A percentile compares a stretch with the other conserved stretches of the same genome.
These are phyloP conservation scores for Monascus ruber DNA, from an alignment of 2,329 filamentous ascomycete genomes.

Conservation along the genomic window DNA sequence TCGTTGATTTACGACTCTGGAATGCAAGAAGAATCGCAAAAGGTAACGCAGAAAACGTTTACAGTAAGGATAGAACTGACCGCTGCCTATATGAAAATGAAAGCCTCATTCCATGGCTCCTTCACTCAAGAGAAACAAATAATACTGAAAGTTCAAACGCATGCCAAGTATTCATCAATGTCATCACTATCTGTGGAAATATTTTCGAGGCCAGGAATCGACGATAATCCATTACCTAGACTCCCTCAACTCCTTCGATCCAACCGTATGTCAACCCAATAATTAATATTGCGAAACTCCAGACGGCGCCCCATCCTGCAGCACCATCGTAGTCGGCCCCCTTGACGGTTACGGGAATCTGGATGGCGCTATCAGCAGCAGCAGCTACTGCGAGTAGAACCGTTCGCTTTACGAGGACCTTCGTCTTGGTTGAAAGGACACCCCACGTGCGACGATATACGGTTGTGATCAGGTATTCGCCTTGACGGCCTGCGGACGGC, in stretches of 20 bases:
- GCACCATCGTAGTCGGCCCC: conserved; percentile 63
- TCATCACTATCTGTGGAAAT: too few relatives aligned
- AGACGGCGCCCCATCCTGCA: conserved; percentile 59
- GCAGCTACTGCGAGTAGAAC: conserved; percentile 34
- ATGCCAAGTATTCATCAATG: too few relatives aligned
- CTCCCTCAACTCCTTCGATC: conserved; percentile 29
- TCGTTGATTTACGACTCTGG: too few relatives aligned
- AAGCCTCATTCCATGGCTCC: too few relatives aligned
- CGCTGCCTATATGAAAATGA: too few relatives aligned
- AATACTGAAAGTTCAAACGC: too few relatives aligned
- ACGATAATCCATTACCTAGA: conserved; percentile 8
- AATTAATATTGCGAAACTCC: conserved; percentile 45
- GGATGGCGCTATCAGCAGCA: conserved; percentile 48
- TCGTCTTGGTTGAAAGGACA: conserved; percentile 47
- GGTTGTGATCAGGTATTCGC: conserved; percentile 61
- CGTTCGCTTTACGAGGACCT: conserved; percentile 55
- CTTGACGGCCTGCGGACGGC: conserved; percentile 52
- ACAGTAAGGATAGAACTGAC: too few relatives aligned
- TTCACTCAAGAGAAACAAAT: too few relatives aligned
- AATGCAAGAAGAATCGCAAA: too few relatives aligned
- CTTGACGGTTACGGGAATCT: conserved; percentile 54
- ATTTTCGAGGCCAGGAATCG: too few relatives aligned
- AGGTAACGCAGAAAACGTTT: too few relatives aligned
- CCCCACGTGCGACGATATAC: conserved; percentile 49
- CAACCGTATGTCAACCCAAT: conserved; percentile 25